A percentile compares a stretch with the other conserved stretches of the same genome.
These are phyloP conservation scores for Cicer cuneatum DNA, from an alignment of 306 rosid genomes.

Conservation along the genomic window DNA sequence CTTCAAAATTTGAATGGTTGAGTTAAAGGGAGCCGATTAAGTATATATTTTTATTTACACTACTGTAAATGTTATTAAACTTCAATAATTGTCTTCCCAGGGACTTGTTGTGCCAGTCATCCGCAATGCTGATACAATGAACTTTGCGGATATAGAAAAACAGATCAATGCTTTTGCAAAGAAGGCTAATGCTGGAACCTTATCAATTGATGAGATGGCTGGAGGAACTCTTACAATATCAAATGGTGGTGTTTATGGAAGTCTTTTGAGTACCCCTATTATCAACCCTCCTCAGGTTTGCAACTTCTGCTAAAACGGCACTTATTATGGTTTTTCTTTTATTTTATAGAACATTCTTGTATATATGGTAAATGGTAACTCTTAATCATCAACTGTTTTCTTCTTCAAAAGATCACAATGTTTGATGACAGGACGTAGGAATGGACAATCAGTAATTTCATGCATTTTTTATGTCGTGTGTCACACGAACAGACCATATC, in stretches of 20 bases:
- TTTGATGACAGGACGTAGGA: slow-evolving; percentile 28
- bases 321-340: slow-evolving; percentile 12
- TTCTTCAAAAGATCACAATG: not conserved
- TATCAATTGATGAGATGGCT: slow-evolving; percentile 89
- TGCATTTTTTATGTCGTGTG: not conserved
- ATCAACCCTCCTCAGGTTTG: slow-evolving; percentile 88
- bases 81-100: slow-evolving; percentile 44
- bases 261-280: slow-evolving; percentile 86
- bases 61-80: slow-evolving; percentile 10
- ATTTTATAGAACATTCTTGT: not conserved
- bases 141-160: slow-evolving; percentile 83
- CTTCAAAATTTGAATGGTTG: slow-evolving; percentile 24
- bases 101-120: slow-evolving; percentile 87
- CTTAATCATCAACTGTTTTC: slow-evolving; percentile 2
- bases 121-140: slow-evolving; percentile 72
- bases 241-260: slow-evolving; percentile 87
- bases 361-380: not conserved
- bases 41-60: slow-evolving; percentile 22
- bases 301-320: slow-evolving; percentile 17
- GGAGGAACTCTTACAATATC: slow-evolving; percentile 89
- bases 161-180: slow-evolving; percentile 76
- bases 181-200: slow-evolving; percentile 77
- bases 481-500: slow-evolving; percentile 9
- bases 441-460: not conserved
- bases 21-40: slow-evolving; percentile 18